These are phyloP conservation scores for Thelonectria rubi DNA, from an alignment of 2,329 filamentous ascomycete species.

Conservation along the genomic window DNA sequence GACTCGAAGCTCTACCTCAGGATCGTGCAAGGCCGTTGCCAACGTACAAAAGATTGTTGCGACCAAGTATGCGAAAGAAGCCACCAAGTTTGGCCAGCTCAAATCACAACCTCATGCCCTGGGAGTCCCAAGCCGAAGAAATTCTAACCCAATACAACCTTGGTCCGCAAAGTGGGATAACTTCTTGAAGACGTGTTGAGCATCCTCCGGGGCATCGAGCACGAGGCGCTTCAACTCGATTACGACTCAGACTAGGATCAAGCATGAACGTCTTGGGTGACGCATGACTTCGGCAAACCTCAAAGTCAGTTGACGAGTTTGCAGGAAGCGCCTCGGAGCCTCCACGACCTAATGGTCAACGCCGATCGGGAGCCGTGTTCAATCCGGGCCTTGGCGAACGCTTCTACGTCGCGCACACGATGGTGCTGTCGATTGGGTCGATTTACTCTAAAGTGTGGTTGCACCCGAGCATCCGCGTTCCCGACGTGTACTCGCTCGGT, in stretches of 20 bases:
- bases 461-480: neutral
- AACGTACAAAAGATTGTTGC: neutral
- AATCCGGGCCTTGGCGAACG: neutral
- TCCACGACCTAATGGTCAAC: neutral
- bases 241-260: neutral
- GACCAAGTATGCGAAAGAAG: neutral
- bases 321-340: neutral
- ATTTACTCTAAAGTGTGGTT: neutral
- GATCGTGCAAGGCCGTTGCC: neutral
- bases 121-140: neutral
- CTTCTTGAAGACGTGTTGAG: neutral
- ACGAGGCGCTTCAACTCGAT: neutral
- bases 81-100: neutral
- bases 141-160: neutral
- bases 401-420: neutral
- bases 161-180: no score
- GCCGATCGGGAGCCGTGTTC: neutral
- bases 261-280: neutral
- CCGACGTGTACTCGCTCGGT: conserved; percentile 1
- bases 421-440: neutral
- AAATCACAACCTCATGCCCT: neutral
- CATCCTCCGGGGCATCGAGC: neutral
- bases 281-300: neutral
- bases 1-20: neutral
- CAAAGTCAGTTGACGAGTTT: neutral